Conservation (phyloP, 768 basidiomycete species). For the Leccinum disarticulatum region DNA sequence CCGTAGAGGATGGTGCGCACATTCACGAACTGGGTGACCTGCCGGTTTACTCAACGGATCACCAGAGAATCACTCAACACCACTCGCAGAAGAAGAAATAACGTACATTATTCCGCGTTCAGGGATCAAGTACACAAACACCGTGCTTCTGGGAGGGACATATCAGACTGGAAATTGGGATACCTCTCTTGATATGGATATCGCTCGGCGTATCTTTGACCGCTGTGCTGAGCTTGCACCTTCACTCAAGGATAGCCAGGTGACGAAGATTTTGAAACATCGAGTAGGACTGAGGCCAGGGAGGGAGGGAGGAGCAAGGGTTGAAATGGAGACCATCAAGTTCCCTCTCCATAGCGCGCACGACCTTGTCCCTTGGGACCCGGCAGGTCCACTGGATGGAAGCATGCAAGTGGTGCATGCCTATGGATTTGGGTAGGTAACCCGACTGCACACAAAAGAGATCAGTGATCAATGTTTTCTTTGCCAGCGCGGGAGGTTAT, state of each 20-base stretch:
- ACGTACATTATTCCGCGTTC: conserved; percentile 68
- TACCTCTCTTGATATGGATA: conserved; percentile 42
- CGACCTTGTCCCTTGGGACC: conserved; percentile 18
- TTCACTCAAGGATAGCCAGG: conserved; percentile 30
- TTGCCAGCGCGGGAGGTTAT: conserved; percentile 37
- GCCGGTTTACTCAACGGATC: neutral
- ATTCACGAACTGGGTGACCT: neutral
- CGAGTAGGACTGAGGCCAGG: conserved; percentile 61
- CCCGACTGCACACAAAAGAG: neutral
- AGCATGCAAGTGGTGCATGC: conserved; percentile 49
- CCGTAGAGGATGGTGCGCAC: conserved; percentile 26
- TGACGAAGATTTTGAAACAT: conserved; percentile 47
- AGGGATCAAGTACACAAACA: conserved; percentile 39
- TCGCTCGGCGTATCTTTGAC: conserved; percentile 45
- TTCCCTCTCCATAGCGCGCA: conserved; percentile 33
- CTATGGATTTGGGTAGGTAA: conserved; percentile 56
- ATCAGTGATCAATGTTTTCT: conserved; percentile 12
- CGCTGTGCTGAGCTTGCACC: conserved; percentile 43
- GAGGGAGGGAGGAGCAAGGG: conserved; percentile 53
- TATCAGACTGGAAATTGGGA: conserved; percentile 52
- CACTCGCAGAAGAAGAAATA: conserved; percentile 24
- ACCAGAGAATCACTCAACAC: conserved; percentile 14
- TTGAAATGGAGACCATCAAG: conserved; percentile 47
- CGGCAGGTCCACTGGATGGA: conserved; percentile 19
- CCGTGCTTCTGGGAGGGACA: conserved; percentile 58